These are phyloP conservation scores for Lignosus rhinocerotis DNA, from an alignment of 1,284 basidiomycete species.

Conservation along the genomic window DNA sequence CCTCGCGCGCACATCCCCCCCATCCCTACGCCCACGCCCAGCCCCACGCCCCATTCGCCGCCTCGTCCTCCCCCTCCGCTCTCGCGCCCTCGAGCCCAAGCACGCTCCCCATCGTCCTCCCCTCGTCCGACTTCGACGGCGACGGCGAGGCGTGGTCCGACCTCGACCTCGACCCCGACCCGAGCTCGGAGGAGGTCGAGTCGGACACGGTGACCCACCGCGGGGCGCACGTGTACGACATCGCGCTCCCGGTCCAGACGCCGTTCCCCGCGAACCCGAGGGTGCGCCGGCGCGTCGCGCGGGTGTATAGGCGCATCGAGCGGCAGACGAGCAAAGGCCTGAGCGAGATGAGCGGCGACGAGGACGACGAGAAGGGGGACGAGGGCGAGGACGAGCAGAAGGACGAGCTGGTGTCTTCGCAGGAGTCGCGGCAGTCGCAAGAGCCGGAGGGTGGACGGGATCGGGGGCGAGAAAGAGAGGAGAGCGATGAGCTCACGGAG, in stretches of 20 bases:
- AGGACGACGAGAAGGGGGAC: slow-evolving; percentile 20
- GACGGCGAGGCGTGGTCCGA: slow-evolving; percentile 15
- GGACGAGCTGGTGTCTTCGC: background rate
- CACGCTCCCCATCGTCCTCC: slow-evolving; percentile 17
- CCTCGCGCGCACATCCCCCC: background rate
- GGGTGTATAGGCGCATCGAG: slow-evolving; percentile 29
- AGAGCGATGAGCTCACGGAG: background rate
- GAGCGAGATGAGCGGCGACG: slow-evolving; percentile 24
- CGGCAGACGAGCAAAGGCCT: slow-evolving; percentile 31
- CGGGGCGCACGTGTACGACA: slow-evolving; percentile 7
- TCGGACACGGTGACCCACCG: background rate
- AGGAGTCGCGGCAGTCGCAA: slow-evolving; percentile 2
- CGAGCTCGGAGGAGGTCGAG: background rate
- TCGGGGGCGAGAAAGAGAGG: slow-evolving; percentile 4
- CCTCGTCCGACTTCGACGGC: slow-evolving; percentile 16
- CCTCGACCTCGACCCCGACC: slow-evolving; percentile 2
- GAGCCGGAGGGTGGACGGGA: background rate
- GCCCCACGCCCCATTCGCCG: background rate
- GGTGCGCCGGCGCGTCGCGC: slow-evolving; percentile 30
- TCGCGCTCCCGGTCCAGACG: slow-evolving; percentile 27
- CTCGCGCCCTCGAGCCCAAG: slow-evolving; percentile 20
- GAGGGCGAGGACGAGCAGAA: slow-evolving; percentile 1
- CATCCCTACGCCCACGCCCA: background rate
- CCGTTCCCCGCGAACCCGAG: slow-evolving; percentile 31
- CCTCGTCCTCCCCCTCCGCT: background rate